Evolutionary conservation across 768 basidiomycete genomes (phyloP).

Genomic region (Serendipita sp.): DNA sequence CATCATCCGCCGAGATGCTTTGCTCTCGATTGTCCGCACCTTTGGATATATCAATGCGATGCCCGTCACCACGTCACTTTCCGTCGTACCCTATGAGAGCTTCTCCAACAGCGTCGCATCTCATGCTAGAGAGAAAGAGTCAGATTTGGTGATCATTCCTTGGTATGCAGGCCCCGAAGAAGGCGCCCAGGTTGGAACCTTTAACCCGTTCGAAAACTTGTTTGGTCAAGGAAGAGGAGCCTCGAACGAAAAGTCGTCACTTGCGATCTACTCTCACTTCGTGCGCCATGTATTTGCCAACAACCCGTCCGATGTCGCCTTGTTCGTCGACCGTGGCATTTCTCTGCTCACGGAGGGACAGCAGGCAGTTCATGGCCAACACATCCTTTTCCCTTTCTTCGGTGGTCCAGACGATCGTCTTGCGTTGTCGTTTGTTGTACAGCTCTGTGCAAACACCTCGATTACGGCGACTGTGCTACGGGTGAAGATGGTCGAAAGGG

Average conservation of each 20-base stretch:
- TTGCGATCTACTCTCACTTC: slow-evolving; percentile 61
- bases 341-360: slow-evolving; percentile 15
- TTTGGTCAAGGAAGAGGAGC: slow-evolving; percentile 26
- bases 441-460: slow-evolving; percentile 54
- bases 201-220: slow-evolving; percentile 58
- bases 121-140: slow-evolving; percentile 38
- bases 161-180: slow-evolving; percentile 47
- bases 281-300: slow-evolving; percentile 65
- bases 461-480: slow-evolving; percentile 62
- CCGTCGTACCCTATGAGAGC: slow-evolving; percentile 23
- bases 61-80: slow-evolving; percentile 21
- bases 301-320: slow-evolving; percentile 53
- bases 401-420: slow-evolving; percentile 89
- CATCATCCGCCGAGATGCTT: slow-evolving; percentile 52
- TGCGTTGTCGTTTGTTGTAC: slow-evolving; percentile 68
- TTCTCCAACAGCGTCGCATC: slow-evolving; percentile 43
- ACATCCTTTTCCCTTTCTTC: slow-evolving; percentile 79
- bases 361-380: slow-evolving; percentile 24
- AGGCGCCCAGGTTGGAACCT: slow-evolving; percentile 2
- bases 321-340: slow-evolving; percentile 58
- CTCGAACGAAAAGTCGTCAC: slow-evolving; percentile 26
- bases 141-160: slow-evolving; percentile 68
- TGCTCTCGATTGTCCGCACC: slow-evolving; percentile 58
- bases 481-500: slow-evolving; percentile 28
- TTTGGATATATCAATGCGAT: slow-evolving; percentile 53